Base-by-base conservation (phyloP, 768 basidiomycete species). In the Psilocybe tampanensis region DNA sequence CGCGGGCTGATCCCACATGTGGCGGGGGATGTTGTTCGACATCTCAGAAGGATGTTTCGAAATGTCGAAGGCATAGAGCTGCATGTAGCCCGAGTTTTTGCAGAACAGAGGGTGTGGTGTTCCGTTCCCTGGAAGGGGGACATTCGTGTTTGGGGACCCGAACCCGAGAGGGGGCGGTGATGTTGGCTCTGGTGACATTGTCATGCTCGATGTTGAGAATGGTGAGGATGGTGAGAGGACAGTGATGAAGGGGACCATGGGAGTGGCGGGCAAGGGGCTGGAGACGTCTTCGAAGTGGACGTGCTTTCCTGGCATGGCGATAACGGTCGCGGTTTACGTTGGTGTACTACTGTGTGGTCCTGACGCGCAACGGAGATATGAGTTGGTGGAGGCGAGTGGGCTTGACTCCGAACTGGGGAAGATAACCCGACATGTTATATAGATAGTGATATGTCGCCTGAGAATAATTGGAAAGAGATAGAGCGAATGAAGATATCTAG, bases 1-100 rank as follows among this genome's bases (percentile, higher is more conserved):
- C 8, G 74, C 77, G 2, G 72, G 70, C 36, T 74, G 68, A 13
- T 66, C 60, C 36, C 70, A 62, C 9, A 64, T 53, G 8, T 63
- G 33, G 32, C 47, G 21, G 22, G 66, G 44, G 7, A 63, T 21
- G 21, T 51, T 24, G 13, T 59, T 47, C 15, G 32, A 54, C 13
- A 62, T 43, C 2, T 61, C 56, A 9, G 56, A 39, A 18, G 63
- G 65, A 17, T 55, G 41, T 5, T 48, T 47, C 6, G 60, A 52
- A 13, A 64, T 29, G 54, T 64, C 60, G 34, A 58, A 68, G 6
- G 41, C 26, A 23, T 63, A 51, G 39, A 44, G 26, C 9, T 24
- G 49, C 4, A 29, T 29, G 9, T 5, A 9, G 29, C 9, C 29
- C 2, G 41, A 52, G 15, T 26, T 52, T 13, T 49, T 53, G 24